phyloP scores from a whole-genome alignment of 2,329 filamentous ascomycete genomes.

The Stenocarpella maydis region DNA sequence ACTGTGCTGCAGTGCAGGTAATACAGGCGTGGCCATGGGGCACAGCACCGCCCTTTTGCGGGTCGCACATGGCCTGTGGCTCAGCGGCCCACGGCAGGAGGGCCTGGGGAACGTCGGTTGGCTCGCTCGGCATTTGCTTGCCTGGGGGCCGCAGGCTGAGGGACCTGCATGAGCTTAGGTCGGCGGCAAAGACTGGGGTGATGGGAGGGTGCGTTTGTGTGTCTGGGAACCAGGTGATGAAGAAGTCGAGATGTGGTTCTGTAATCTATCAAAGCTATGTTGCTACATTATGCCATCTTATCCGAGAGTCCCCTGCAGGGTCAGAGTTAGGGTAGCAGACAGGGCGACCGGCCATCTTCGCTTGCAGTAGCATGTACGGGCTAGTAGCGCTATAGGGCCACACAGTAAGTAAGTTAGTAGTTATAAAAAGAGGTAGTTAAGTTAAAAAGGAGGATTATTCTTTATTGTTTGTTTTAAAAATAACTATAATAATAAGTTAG shows the following conservation, averaged over 20 bases:
- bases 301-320: no score
- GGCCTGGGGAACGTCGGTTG: slow-evolving; percentile 7
- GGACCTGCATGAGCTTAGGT: slow-evolving; percentile 1
- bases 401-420: no score
- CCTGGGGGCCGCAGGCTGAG: slow-evolving; percentile 10
- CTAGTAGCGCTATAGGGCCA: no score
- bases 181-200: slow-evolving; percentile 7
- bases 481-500: no score
- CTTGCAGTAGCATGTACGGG: no score
- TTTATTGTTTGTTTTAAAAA: no score
- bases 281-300: background rate
- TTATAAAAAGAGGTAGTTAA: no score
- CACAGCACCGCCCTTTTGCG: background rate
- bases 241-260: slow-evolving; percentile 1
- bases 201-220: background rate
- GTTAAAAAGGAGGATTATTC: no score
- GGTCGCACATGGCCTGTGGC: slow-evolving; percentile 16
- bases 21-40: slow-evolving; percentile 13
- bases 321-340: no score
- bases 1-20: background rate
- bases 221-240: background rate
- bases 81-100: background rate
- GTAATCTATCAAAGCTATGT: background rate
- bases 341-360: no score
- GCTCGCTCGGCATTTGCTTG: slow-evolving; percentile 22